Base-by-base conservation (phyloP, 2,329 filamentous ascomycete genomes). In the Sclerotinia nivalis region DNA sequence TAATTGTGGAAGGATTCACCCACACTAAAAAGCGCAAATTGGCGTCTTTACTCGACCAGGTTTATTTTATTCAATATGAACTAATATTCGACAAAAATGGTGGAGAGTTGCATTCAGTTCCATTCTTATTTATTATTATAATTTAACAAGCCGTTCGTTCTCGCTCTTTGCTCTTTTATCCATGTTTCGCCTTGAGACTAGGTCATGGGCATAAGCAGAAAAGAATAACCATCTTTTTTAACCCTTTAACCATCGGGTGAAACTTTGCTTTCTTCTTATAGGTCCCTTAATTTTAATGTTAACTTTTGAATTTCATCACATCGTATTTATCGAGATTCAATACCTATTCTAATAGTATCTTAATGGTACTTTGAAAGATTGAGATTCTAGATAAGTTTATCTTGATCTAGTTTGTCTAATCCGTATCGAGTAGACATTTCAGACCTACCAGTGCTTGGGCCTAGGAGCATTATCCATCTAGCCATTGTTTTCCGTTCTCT, bases 1-100 rank as follows among this genome's bases (percentile, higher is more conserved):
- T 69, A 64, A 69, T 54, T 40, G 50, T 69, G 59, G 58, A 64
- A 47, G 58, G 55, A 68, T 69, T 64, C 59, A 64, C 13, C 66
- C 66, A 64, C 66, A 69, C 58, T 45, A 40, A 67, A 62, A 64
- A 64, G 49, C 15, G 49, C 66, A 55, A 69, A 31, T n/a, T 43
- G 40, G 49, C 28, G 15, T 55, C 49, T 64, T 20, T 64, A 25
- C 37, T 61, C 43, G 43, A 68, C 58, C 37, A 69, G 60, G 40
- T 45, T 50, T 64, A 54, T 55, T 43, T 43, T 45, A 45, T 49
- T 25, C 8, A 47, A 64, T 55, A 43, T 64, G 15, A 15, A 54
- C 37, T 69, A 55, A 64, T 66, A 69, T 55, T 54, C 28, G 49
- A 55, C 49, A 37, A 55, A 69, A 69, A 37, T 47, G 37, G 66